Percentiles rank a stretch among this genome's conserved stretches.
These are phyloP conservation scores for Dinochytrium kinnereticum DNA, from an alignment of 371 early-diverging fungal genomes.

Conservation along the genomic window DNA sequence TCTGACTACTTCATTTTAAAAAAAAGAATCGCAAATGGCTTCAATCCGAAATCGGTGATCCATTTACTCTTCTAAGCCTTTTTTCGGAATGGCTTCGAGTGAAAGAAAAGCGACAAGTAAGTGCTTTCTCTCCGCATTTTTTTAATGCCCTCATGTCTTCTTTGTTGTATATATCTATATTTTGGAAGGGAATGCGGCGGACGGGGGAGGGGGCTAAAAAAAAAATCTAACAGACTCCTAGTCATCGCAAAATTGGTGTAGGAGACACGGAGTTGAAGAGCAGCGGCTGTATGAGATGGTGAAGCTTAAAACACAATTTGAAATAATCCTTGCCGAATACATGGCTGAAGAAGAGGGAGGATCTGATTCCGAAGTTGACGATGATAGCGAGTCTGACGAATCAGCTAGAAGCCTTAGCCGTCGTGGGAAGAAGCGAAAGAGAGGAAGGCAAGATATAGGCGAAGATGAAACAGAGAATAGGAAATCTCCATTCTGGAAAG, in stretches of 20 bases:
- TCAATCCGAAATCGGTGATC: conserved; percentile 67
- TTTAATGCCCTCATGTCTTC: too few relatives aligned
- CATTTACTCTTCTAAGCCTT: conserved; percentile 67
- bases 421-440: conserved; percentile 12
- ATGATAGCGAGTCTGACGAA: conserved; percentile 18
- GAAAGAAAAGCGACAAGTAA: conserved; percentile 55
- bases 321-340: conserved; percentile 39
- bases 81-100: conserved; percentile 69
- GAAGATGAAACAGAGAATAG: conserved; percentile 16
- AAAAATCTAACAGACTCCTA: too few relatives aligned
- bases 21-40: conserved; percentile 62
- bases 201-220: too few relatives aligned
- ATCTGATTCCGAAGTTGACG: background rate
- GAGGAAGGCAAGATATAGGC: conserved; percentile 2
- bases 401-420: background rate
- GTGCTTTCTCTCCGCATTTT: too few relatives aligned
- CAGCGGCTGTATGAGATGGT: conserved; percentile 72
- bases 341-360: conserved; percentile 9
- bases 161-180: too few relatives aligned
- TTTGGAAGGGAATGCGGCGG: too few relatives aligned
- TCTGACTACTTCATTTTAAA: background rate
- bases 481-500: conserved; percentile 34
- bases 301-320: conserved; percentile 46
- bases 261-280: conserved; percentile 67
- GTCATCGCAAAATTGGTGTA: conserved; percentile 68